A percentile compares a stretch with the other conserved stretches of the same genome.
Evolutionary conservation across 1,139 yeast genomes (phyloP).

Genomic region (Blastobotrys arbuscula): DNA sequence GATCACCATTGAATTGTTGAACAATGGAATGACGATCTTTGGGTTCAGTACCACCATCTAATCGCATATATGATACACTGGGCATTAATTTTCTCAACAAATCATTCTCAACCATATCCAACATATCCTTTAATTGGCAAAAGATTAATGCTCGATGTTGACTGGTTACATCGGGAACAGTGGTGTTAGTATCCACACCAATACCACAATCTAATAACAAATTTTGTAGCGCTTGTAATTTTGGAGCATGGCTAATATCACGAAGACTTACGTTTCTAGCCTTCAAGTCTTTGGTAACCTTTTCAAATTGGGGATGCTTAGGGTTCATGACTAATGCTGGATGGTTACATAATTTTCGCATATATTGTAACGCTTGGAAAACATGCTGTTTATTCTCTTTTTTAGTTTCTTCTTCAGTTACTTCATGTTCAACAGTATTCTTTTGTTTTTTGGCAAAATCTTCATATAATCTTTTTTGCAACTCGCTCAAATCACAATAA

Average conservation of each 20-base stretch:
- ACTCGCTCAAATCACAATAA: conserved; percentile 88
- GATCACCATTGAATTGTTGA: conserved; percentile 88
- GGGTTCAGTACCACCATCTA: conserved; percentile 94
- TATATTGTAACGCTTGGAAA: conserved; percentile 94
- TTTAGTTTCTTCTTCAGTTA: conserved; percentile 35
- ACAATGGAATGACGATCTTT: conserved; percentile 89
- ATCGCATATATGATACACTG: conserved; percentile 85
- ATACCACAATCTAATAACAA: conserved; percentile 91
- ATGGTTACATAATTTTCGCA: conserved; percentile 95
- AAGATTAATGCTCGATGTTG: conserved; percentile 94
- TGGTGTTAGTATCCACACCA: conserved; percentile 46
- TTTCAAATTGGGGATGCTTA: conserved; percentile 75
- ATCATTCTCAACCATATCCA: conserved; percentile 92
- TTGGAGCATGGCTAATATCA: conserved; percentile 85
- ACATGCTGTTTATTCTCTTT: conserved; percentile 73
- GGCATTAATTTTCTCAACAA: conserved; percentile 81
- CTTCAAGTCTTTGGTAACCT: conserved; percentile 55
- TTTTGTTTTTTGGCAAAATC: conserved; percentile 91
- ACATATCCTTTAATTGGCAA: conserved; percentile 96
- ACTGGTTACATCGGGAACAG: conserved; percentile 48
- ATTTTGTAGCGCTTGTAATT: conserved; percentile 74
- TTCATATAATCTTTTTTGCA: conserved; percentile 80
- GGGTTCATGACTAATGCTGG: conserved; percentile 88
- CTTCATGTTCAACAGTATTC: conserved; percentile 60
- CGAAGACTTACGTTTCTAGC: conserved; percentile 55